Evolutionary conservation across 2,329 filamentous ascomycete genomes (phyloP).

Genomic region (Aspergillus proliferans): DNA sequence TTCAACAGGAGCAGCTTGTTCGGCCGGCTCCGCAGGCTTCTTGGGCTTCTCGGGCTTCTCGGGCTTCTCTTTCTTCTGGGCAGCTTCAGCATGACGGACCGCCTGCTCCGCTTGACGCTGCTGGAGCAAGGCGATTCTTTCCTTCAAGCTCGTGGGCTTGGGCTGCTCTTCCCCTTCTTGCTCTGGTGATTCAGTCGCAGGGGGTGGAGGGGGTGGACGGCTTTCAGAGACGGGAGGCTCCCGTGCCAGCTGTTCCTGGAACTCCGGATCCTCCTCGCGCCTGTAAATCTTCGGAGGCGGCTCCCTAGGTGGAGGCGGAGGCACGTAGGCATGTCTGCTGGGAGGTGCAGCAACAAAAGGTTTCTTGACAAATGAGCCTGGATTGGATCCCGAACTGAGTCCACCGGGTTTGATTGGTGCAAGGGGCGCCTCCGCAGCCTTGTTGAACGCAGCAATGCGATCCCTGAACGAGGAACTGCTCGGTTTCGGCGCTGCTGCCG

Average conservation of each 20-base stretch:
- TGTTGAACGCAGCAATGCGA: constrained; percentile 96
- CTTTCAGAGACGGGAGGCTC: constrained; percentile 31
- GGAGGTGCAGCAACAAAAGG: constrained; percentile 93
- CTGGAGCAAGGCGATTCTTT: constrained; percentile 88
- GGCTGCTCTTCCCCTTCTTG: constrained; percentile 67
- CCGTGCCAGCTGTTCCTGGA: constrained; percentile 26
- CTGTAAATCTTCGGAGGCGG: constrained; percentile 71
- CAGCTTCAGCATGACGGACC: constrained; percentile 69
- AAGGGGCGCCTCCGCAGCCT: constrained; percentile 73
- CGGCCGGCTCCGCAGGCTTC: constrained; percentile 52
- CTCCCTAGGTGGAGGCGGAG: constrained; percentile 67
- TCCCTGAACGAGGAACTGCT: constrained; percentile 76
- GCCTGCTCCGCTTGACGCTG: constrained; percentile 91
- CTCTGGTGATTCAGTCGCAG: constrained; percentile 41
- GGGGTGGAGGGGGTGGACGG: constrained; percentile 15
- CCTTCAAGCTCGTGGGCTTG: constrained; percentile 88
- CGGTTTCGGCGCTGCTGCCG: constrained; percentile 65
- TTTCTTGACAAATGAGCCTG: constrained; percentile 80
- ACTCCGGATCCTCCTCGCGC: constrained; percentile 73
- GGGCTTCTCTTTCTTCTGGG: constrained; percentile 78
- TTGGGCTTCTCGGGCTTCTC: constrained; percentile 72
- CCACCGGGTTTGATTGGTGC: constrained; percentile 82
- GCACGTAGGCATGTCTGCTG: constrained; percentile 83
- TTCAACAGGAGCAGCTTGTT: constrained; percentile 19
- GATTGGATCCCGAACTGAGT: constrained; percentile 46